These are phyloP conservation scores for Russula sp. DNA, from an alignment of 768 basidiomycete genomes.

Conservation along the genomic window DNA sequence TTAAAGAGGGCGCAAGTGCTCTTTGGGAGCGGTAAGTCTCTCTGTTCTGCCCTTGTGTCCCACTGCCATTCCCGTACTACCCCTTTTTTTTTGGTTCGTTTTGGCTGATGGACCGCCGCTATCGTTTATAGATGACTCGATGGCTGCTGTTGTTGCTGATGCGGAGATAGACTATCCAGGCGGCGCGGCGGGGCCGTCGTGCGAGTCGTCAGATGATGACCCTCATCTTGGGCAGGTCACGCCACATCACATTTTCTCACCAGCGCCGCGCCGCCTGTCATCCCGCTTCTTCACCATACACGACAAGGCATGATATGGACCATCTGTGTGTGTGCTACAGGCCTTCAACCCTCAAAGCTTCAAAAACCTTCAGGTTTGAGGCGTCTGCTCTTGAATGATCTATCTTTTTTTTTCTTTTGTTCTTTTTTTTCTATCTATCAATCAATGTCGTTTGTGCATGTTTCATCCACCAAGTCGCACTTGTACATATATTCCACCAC, in stretches of 20 bases:
- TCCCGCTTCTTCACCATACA: constrained; percentile 9
- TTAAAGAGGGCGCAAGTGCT: constrained; percentile 23
- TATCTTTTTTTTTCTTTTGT: neutral
- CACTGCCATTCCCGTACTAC: neutral
- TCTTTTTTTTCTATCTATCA: neutral
- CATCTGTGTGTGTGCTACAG: neutral
- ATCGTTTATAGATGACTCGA: constrained; percentile 40
- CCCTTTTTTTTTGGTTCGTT: neutral
- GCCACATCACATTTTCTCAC: constrained; percentile 61
- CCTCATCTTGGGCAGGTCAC: constrained; percentile 57
- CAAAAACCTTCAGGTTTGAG: neutral
- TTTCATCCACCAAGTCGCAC: neutral
- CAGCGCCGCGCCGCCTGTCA: constrained; percentile 38
- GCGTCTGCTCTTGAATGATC: neutral
- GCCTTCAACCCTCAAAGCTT: too few relatives aligned
- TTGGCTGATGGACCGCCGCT: neutral
- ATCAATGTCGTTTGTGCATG: neutral
- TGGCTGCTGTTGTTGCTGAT: constrained; percentile 25
- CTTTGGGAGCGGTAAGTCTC: constrained; percentile 32
- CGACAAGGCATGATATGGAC: constrained; percentile 1
- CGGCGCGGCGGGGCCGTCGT: constrained; percentile 21
- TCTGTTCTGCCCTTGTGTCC: neutral
- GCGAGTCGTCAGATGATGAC: constrained; percentile 54
- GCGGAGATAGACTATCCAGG: constrained; percentile 15
- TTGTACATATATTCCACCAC: neutral